phyloP scores from a whole-genome alignment of 768 basidiomycete species.

The Calocera viscosa region DNA sequence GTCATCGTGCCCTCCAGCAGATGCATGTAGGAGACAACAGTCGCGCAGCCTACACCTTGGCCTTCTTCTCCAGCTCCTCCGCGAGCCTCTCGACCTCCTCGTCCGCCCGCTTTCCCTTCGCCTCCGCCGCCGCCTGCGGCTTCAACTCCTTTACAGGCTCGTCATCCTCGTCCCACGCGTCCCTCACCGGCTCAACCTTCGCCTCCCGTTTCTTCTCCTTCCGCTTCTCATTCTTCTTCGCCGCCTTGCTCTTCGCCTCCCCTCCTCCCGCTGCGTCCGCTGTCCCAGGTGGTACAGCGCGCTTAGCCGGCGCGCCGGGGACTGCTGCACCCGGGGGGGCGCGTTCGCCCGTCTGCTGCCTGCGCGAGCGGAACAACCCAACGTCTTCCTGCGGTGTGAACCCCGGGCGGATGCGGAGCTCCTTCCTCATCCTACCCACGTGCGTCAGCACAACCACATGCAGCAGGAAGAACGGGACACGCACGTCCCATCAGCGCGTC shows the following conservation, averaged over 20 bases:
- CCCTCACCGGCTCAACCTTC: slow-evolving; percentile 16
- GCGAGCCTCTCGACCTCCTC: slow-evolving; percentile 30
- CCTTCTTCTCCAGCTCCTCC: slow-evolving; percentile 39
- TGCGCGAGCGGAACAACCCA: slow-evolving; percentile 66
- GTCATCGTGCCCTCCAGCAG: too few species aligned
- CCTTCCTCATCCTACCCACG: slow-evolving; percentile 58
- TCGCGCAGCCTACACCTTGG: slow-evolving; percentile 22
- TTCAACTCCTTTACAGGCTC: slow-evolving; percentile 13
- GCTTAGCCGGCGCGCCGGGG: background rate
- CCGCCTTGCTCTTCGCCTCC: slow-evolving; percentile 33
- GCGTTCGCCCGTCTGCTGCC: slow-evolving; percentile 59
- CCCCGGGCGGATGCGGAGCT: slow-evolving; percentile 79
- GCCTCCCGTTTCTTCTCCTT: slow-evolving; percentile 47
- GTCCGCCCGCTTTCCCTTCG: slow-evolving; percentile 8
- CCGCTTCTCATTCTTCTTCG: slow-evolving; percentile 73
- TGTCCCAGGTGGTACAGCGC: slow-evolving; percentile 8
- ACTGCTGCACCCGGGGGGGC: slow-evolving; percentile 32
- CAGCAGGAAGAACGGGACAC: slow-evolving; percentile 23
- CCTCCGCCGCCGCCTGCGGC: slow-evolving; percentile 18
- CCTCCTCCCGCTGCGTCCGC: slow-evolving; percentile 22
- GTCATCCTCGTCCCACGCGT: slow-evolving; percentile 18
- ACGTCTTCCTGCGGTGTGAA: slow-evolving; percentile 93
- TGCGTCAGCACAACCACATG: background rate
- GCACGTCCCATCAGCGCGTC: slow-evolving; percentile 75
- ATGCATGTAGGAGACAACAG: slow-evolving; percentile 25